Base-by-base conservation (phyloP, 805 yeast species). In the Saturnispora saitoi region DNA sequence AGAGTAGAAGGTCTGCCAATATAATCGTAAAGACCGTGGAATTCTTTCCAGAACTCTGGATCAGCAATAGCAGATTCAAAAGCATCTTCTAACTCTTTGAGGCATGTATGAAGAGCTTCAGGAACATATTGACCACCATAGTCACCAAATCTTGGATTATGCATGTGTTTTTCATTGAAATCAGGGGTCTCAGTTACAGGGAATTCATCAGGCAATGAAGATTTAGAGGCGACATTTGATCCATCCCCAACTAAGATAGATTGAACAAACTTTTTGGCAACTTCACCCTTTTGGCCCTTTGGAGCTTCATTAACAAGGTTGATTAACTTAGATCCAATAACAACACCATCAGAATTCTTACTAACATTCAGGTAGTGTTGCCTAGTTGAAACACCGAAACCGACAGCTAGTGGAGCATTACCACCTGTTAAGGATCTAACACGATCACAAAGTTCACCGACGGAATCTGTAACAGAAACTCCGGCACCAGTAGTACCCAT, bases 51-150 rank as follows among this genome's bases (percentile, higher is more conserved):
- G 75, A 93, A 93, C 32, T 68, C 62, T 34, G 89, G 93, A 68
- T 93, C 99, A 28, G 90, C 87, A 55, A 82, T 81, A 17, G 97
- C 96, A 39, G 72, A 76, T 63, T 86, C 90, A 64, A 90, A 95
- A 4, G 88, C 97, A 47, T 65, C 71, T 70, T 93, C 99, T 50
- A 93, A 76, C 69, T 93, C 95, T 53, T 81, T 77, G 58, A 93
- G 75, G 71, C 98, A 91, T 40, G 95, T 78, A 68, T 90, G 91
- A 61, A 93, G 71, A 20, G 95, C 87, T 72, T 93, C 99, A 36
- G 99, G 99, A 37, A 93, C 99, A 63, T 88, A 93, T 71, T 93
- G 99, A 51, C 99, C 99, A 65, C 99, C 99, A 63, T 88, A 95
- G 44, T 81, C 89, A 61, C 98, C 99, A 59, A 91, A 91, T 54